A percentile compares a stretch with the other conserved stretches of the same genome.
Evolutionary conservation across 1,284 basidiomycete genomes (phyloP).

Genomic region (Ustilago cynodontis): DNA sequence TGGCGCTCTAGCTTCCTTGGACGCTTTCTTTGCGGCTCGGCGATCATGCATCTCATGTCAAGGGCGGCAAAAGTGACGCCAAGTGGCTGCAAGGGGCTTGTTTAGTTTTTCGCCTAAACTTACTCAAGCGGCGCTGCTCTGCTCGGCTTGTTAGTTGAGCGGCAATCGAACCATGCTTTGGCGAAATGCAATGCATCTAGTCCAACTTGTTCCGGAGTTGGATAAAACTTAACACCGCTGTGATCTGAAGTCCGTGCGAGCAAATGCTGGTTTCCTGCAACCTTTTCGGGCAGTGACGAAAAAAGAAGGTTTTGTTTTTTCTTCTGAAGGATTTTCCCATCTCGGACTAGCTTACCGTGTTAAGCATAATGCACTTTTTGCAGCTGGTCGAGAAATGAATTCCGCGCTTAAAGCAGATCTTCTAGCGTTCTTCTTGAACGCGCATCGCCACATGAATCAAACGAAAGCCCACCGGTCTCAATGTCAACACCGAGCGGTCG

Average conservation of each 20-base stretch:
- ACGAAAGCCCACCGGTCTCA: too few species aligned
- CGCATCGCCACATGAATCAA: too few species aligned
- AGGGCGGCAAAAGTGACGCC: neutral
- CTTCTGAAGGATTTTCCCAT: constrained; percentile 4
- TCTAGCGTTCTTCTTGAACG: too few species aligned
- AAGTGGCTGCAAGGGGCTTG: constrained; percentile 7
- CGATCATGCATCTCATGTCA: constrained; percentile 8
- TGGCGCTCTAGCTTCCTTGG: too few species aligned
- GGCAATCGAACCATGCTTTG: constrained; percentile 16
- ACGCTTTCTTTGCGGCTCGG: neutral
- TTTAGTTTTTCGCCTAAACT: too few species aligned
- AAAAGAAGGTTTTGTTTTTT: neutral
- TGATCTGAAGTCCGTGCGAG: neutral
- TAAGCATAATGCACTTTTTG: neutral
- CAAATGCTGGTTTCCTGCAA: neutral
- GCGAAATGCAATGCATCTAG: constrained; percentile 13
- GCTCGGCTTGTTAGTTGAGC: too few species aligned
- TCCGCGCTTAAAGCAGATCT: too few species aligned
- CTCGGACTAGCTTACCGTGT: neutral
- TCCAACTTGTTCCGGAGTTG: neutral
- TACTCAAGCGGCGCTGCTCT: too few species aligned
- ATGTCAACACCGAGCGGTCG: neutral
- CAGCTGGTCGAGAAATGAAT: too few species aligned
- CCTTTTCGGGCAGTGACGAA: neutral
- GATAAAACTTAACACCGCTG: too few species aligned